Evolutionary conservation across 345 rosid genomes (phyloP), one percentile per base, ranked within the genome.

Genomic region (Eucalyptus fibrosa): DNA sequence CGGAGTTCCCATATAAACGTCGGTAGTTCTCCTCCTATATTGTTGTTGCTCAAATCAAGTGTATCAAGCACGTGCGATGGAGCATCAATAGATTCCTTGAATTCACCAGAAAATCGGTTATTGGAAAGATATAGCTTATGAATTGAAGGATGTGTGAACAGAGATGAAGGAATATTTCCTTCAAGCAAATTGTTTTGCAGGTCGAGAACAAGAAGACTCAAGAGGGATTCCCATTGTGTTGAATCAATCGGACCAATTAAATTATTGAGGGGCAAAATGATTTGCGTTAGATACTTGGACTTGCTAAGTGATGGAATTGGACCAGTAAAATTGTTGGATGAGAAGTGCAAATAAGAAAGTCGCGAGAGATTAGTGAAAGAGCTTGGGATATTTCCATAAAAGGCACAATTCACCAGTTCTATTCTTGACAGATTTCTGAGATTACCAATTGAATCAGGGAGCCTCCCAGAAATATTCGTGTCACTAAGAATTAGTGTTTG

Each of bases 251-350:
- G 45, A 59, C 95, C 94, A 3, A 89, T 55, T 7, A 95, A 37
- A 37, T 13, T 3, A 87, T 95, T 95, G 53, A 2, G 1, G 12
- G 89, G 65, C n/a, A 92, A 65, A 18, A 34, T 86, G 21, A 94
- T n/a, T 5, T 87, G 3, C 18, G 87, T 50, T 28, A 94, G 86
- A 69, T 91, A 86, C 82, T 24, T 91, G 45, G 89, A 90, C 34
- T 15, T 1, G 7, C 87, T 32, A 50, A 91, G 32, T 1, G 92
- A 86, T 62, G 95, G 96, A 30, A 94, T 30, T 81, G 14, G 56
- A 81, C 95, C 95, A 47, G 42, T 90, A 89, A 94, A 91, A 44
- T 90, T 93, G 92, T 95, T 94, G 87, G 37, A 93, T 49, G 94
- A 90, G 16, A 94, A 67, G 82, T 94, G 93, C 90, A 94, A 50